Evolutionary conservation across 805 yeast genomes (phyloP), one percentile per base, ranked within the genome.

Genomic region (Debaryomyces castellii): DNA sequence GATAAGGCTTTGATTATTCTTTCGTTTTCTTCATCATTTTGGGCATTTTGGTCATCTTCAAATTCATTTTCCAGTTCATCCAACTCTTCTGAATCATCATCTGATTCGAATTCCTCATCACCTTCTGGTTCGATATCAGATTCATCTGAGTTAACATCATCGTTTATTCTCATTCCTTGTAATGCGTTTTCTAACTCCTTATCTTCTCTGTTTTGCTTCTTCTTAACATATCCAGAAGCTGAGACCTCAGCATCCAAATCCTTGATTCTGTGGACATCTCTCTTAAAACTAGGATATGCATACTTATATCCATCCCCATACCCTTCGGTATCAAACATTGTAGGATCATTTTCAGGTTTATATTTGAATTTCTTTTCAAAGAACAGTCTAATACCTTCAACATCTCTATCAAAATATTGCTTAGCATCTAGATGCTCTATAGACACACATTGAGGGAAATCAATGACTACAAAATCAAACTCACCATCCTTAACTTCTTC

Each of bases 371-470:
- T 87, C 62, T 81, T 82, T 49, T 76, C 82, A 69, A 94, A 94
- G 59, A 92, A 94, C 39, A 83, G 75, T 51, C 90, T 77, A 44
- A 94, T 83, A 65, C 98, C 91, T 46, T 89, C 87, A 20, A 94
- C 95, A 67, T 94, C 99, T 69, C 99, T 79, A 55, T 88, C 81
- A 66, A 94, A 94, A 64, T 89, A 91, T 46, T 76, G 79, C 51
- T 85, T 85, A 5, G 98, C 97, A 62, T 94, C 97, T 3, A 73
- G 76, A 61, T 94, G 99, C 53, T 87, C 91, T 39, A 88, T 87
- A 18, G 97, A 89, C 14, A 94, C 87, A 81, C 97, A 92, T 67
- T 94, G 99, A 3, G 99, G 99, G 74, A 94, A 94, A 75, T 94
- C 99, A 58, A 94, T 92, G 22, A 94, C 96, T 17, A 91, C 85